A percentile compares a stretch with the other conserved stretches of the same genome.
Evolutionary conservation across 495 filamentous ascomycete species (phyloP).

Genomic region (Monascus purpureus): DNA sequence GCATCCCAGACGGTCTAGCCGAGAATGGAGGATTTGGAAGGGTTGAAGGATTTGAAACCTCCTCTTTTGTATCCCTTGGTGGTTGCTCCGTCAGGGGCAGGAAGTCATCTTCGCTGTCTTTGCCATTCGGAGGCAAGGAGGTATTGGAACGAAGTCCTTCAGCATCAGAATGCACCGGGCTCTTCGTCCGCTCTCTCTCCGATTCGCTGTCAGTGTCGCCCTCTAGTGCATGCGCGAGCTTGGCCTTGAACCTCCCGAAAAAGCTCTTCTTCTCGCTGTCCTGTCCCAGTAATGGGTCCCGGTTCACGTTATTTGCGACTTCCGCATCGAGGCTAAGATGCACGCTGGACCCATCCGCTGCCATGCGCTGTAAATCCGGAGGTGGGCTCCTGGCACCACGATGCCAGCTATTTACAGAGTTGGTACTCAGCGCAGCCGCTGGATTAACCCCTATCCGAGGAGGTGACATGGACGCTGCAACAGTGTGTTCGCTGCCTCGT

Average conservation of each 20-base stretch:
- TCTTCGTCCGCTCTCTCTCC: slow-evolving; percentile 42
- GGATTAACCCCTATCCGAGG: slow-evolving; percentile 44
- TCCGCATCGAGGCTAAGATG: slow-evolving; percentile 26
- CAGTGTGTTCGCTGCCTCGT: slow-evolving; percentile 40
- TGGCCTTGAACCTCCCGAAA: slow-evolving; percentile 72
- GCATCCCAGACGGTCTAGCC: slow-evolving; percentile 20
- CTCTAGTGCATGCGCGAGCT: slow-evolving; percentile 65
- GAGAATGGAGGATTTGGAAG: slow-evolving; percentile 16
- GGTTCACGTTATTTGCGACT: slow-evolving; percentile 18
- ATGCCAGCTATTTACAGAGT: slow-evolving; percentile 47
- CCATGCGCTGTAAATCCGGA: slow-evolving; percentile 14
- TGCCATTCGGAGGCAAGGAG: slow-evolving; percentile 12
- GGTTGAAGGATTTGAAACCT: too few relatives aligned
- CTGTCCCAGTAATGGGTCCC: slow-evolving; percentile 22
- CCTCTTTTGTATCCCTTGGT: slow-evolving; percentile 16
- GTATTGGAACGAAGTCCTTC: slow-evolving; percentile 14
- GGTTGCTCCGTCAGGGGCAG: too few relatives aligned
- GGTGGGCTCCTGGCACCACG: slow-evolving; percentile 17
- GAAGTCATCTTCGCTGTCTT: slow-evolving; percentile 9
- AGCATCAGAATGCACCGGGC: slow-evolving; percentile 29
- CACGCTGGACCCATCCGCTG: slow-evolving; percentile 24
- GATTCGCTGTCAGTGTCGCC: slow-evolving; percentile 42
- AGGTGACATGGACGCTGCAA: slow-evolving; percentile 30
- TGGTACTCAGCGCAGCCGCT: slow-evolving; percentile 55
- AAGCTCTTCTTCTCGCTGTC: slow-evolving; percentile 54